A percentile compares a stretch with the other conserved stretches of the same genome.
Conservation (phyloP, 108 stramenopile species). For the Pseudonitzschia multiseries region DNA sequence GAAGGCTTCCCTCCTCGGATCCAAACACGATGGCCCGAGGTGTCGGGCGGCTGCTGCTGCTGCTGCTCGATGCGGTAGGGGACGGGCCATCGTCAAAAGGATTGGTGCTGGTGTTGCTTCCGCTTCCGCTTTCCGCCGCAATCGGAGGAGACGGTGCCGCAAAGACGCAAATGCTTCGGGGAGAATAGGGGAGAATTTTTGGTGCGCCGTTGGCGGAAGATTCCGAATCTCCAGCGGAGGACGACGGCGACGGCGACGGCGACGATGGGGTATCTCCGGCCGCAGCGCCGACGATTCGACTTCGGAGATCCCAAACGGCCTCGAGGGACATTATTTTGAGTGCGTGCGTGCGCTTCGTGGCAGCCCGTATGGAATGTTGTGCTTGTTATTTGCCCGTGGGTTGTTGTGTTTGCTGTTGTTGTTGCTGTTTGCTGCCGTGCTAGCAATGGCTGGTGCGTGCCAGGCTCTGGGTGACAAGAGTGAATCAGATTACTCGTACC, state of each 20-base stretch:
- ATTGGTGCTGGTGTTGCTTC: constrained; percentile 24
- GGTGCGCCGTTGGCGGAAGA: neutral
- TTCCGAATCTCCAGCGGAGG: neutral
- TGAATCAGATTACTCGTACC: no score
- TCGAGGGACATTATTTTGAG: constrained; percentile 43
- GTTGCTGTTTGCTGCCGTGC: neutral
- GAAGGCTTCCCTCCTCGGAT: constrained; percentile 75
- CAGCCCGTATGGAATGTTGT: no score
- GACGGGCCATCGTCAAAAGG: constrained; percentile 31
- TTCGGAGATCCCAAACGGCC: constrained; percentile 46
- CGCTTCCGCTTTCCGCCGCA: neutral
- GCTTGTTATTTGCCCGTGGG: neutral
- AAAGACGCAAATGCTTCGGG: constrained; percentile 42
- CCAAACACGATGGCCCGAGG: constrained; percentile 61
- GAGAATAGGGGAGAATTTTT: constrained; percentile 17
- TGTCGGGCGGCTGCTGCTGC: constrained; percentile 15
- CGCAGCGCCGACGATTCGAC: neutral
- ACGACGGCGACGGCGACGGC: no score
- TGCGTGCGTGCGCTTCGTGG: neutral
- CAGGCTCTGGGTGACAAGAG: no score
- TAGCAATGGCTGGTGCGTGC: no score
- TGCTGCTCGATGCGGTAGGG: constrained; percentile 1
- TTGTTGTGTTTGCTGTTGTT: no score
- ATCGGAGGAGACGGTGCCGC: constrained; percentile 22
- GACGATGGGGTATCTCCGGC: no score